Evolutionary conservation across 495 filamentous ascomycete genomes (phyloP).

Genomic region (Aspergillus olivimuriae): DNA sequence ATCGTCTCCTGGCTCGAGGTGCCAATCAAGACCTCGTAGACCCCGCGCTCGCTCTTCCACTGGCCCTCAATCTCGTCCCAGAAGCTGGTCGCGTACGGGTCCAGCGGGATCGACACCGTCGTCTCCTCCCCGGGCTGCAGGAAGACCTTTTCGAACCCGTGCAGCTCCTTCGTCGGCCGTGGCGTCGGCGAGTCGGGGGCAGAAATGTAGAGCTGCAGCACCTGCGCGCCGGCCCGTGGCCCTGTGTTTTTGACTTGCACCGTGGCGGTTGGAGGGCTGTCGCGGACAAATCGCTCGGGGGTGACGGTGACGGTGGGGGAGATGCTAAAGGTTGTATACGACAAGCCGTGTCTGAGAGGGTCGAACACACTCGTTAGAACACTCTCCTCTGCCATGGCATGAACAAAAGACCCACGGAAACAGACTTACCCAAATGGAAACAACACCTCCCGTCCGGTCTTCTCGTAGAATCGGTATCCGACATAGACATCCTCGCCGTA

Average conservation of each 20-base stretch:
- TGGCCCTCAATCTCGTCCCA: constrained; percentile 58
- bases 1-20: constrained; percentile 38
- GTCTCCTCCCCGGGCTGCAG: constrained; percentile 57
- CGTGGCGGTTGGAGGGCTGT: constrained; percentile 46
- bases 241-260: constrained; percentile 49
- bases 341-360: constrained; percentile 43
- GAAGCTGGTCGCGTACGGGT: constrained; percentile 64
- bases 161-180: constrained; percentile 32
- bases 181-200: constrained; percentile 40
- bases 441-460: constrained; percentile 43
- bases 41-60: constrained; percentile 68
- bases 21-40: constrained; percentile 57
- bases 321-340: constrained; percentile 60
- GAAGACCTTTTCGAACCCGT: constrained; percentile 63
- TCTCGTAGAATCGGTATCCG: constrained; percentile 74
- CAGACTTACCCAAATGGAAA: constrained; percentile 17
- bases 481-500: constrained; percentile 70
- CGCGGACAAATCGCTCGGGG: constrained; percentile 45
- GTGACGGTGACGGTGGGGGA: constrained; percentile 31
- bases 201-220: constrained; percentile 65
- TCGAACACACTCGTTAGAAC: too few species aligned
- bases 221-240: constrained; percentile 52
- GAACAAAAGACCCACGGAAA: too few species aligned
- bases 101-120: constrained; percentile 50
- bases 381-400: too few species aligned